phyloP scores from a whole-genome alignment of 73 alveolate genomes.

The Symbiodinium pilosum region DNA sequence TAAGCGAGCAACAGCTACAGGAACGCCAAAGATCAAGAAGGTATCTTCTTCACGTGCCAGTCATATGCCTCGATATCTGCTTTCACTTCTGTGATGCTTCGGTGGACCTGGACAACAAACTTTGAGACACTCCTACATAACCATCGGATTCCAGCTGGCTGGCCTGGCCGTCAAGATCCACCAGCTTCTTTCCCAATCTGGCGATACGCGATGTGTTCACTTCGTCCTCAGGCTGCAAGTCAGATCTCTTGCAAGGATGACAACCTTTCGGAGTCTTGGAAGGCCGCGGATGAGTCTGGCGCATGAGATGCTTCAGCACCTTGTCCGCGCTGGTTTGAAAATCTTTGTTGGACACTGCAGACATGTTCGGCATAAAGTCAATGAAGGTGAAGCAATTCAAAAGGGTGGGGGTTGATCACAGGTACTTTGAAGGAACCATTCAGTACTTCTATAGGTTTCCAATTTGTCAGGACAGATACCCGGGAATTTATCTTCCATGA shows the following conservation, averaged over 20 bases:
- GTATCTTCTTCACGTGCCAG: background rate
- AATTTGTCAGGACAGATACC: too few relatives aligned
- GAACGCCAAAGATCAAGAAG: too few relatives aligned
- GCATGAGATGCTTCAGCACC: background rate
- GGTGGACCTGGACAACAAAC: background rate
- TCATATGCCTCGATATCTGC: background rate
- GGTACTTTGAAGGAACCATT: too few relatives aligned
- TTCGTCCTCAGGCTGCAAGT: constrained; percentile 61
- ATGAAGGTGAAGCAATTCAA: too few relatives aligned
- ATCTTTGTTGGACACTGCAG: too few relatives aligned
- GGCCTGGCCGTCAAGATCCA: constrained; percentile 82
- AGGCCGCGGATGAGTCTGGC: background rate
- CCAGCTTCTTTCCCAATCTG: constrained; percentile 52
- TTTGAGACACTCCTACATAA: background rate
- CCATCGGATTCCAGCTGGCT: background rate
- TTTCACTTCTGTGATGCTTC: background rate
- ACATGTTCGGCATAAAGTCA: too few relatives aligned
- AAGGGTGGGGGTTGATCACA: too few relatives aligned
- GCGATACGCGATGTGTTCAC: constrained; percentile 85
- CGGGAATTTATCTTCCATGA: too few relatives aligned
- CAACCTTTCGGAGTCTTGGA: background rate
- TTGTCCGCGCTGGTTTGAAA: too few relatives aligned
- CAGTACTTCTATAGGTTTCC: too few relatives aligned
- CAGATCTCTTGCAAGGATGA: background rate
- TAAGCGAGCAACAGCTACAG: background rate